phyloP scores from a whole-genome alignment of 164 flowering plant species.

The Cinnamomum micranthum region DNA sequence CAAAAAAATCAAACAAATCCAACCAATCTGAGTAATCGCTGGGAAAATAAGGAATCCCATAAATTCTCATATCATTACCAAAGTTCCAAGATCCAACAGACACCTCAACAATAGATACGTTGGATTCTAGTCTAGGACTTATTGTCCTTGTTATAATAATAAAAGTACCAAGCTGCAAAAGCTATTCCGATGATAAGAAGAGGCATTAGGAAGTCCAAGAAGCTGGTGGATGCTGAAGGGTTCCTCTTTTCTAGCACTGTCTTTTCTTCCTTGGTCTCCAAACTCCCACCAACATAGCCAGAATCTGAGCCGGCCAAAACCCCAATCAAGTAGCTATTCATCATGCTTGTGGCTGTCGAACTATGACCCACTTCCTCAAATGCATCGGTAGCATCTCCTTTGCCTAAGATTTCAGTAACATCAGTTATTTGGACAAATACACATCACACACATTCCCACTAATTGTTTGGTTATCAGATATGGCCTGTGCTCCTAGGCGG shows the following conservation, averaged over 20 bases:
- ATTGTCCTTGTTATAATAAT: not conserved
- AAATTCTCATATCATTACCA: too few species aligned
- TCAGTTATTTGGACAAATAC: not conserved
- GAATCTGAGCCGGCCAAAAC: not conserved
- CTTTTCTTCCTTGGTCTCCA: not conserved
- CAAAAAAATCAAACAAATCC: too few species aligned
- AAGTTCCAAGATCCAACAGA: too few species aligned
- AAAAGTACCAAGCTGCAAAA: slow-evolving; percentile 13
- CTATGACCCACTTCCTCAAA: slow-evolving; percentile 21
- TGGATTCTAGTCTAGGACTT: too few species aligned
- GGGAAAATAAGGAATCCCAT: too few species aligned
- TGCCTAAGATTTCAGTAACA: slow-evolving; percentile 10
- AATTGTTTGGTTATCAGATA: too few species aligned
- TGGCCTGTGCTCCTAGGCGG: too few species aligned
- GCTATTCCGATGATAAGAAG: slow-evolving; percentile 8
- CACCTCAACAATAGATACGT: too few species aligned
- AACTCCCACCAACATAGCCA: not conserved
- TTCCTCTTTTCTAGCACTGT: not conserved
- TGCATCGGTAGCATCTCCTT: slow-evolving; percentile 21
- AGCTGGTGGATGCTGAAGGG: not conserved
- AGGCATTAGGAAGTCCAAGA: not conserved
- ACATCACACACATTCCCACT: too few species aligned
- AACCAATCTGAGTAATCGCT: too few species aligned
- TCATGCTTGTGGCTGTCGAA: slow-evolving; percentile 19
- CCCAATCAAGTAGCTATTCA: slow-evolving; percentile 18